These are phyloP conservation scores for Spatholobus suberectus DNA, from an alignment of 306 rosid species.

Conservation along the genomic window DNA sequence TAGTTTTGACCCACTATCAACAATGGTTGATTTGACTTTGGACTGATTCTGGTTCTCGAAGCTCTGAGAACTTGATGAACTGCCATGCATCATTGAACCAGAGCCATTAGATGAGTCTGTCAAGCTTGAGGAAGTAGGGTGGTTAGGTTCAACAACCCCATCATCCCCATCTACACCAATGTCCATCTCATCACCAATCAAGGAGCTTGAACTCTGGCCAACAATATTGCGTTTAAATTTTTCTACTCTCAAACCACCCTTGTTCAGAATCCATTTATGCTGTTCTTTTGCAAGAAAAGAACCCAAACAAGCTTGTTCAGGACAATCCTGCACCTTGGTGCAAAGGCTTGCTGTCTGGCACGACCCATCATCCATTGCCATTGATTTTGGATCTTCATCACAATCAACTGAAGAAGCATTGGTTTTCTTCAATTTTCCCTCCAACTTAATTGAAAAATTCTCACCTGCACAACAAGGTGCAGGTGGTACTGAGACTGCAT, in stretches of 20 bases:
- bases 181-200: conserved; percentile 50
- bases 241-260: conserved; percentile 40
- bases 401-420: conserved; percentile 35
- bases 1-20: conserved; percentile 56
- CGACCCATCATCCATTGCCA: conserved; percentile 44
- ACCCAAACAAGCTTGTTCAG: conserved; percentile 38
- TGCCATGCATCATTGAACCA: conserved; percentile 50
- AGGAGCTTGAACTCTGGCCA: conserved; percentile 50
- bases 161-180: conserved; percentile 44
- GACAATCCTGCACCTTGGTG: conserved; percentile 17
- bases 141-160: conserved; percentile 57
- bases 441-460: conserved; percentile 49
- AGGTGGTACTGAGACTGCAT: conserved; percentile 40
- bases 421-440: conserved; percentile 43
- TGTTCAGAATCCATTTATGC: conserved; percentile 31
- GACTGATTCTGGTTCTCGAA: conserved; percentile 55
- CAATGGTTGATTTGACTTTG: conserved; percentile 47
- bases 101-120: conserved; percentile 68
- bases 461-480: conserved; percentile 36
- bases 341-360: conserved; percentile 28
- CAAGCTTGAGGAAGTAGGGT: conserved; percentile 60
- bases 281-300: conserved; percentile 42
- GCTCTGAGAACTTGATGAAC: conserved; percentile 67
- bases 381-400: conserved; percentile 53
- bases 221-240: conserved; percentile 38